These are phyloP conservation scores for Psophocarpus tetragonolobus DNA, from an alignment of 306 rosid species.

Conservation along the genomic window DNA sequence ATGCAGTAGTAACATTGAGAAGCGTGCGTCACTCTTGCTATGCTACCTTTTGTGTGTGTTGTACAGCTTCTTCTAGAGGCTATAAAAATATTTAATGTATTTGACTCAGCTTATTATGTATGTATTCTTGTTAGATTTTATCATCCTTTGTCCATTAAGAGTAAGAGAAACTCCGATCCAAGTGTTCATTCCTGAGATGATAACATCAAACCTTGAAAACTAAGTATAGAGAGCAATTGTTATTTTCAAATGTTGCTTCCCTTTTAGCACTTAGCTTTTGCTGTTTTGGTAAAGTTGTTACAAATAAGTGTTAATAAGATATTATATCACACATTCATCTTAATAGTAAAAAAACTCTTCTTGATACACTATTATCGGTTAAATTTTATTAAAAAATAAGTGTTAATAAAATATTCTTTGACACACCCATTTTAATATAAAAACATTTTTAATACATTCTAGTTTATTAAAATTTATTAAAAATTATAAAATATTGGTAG, in stretches of 20 bases:
- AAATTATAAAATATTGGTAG: no score
- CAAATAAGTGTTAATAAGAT: no score
- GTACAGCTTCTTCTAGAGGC: conserved; percentile 47
- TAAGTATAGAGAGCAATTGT: neutral
- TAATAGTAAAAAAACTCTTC: no score
- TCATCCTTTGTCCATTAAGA: conserved; percentile 13
- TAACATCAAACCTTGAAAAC: neutral
- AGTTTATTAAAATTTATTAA: no score
- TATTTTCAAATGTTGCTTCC: neutral
- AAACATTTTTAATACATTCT: no score
- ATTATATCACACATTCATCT: no score
- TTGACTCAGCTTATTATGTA: conserved; percentile 35
- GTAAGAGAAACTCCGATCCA: conserved; percentile 15
- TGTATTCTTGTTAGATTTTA: conserved; percentile 26
- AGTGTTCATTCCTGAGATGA: conserved; percentile 18
- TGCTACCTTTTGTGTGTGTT: conserved; percentile 31
- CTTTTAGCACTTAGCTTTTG: no score
- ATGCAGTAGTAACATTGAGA: neutral
- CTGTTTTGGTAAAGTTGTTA: no score
- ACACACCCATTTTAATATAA: no score
- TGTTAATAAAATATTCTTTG: no score
- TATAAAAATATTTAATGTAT: conserved; percentile 34
- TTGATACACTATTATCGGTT: no score
- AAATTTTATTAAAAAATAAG: no score
- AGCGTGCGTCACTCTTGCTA: neutral